Base-by-base conservation (phyloP, 2,329 filamentous ascomycete species). In the Exophiala phaeomuriformis region DNA sequence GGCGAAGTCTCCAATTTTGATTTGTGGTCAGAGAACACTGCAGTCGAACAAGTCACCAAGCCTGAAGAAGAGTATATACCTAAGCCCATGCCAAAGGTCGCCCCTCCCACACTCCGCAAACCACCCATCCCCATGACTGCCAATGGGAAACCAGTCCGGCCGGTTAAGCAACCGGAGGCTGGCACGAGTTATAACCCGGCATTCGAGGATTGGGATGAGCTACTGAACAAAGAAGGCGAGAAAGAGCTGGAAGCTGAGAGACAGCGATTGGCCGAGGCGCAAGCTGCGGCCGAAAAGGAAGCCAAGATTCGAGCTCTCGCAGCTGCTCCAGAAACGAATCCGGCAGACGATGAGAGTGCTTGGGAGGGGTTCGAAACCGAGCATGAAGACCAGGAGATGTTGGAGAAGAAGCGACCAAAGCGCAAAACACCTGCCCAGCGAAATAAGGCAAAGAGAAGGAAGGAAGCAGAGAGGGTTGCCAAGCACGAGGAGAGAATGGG, bases 151-250 rank as follows among this genome's bases (percentile, higher is more conserved):
- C 70, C 79, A 0, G 76, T 95, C 5, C 86, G 88, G 1, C 84
- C 90, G 2, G 86, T 98, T 0, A 77, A 79, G 57, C 86, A 83
- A 65, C 93, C 93, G 1, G 79, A 83, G 4, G 88, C 85, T 10
- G 90, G 88, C 55, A 88, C 85, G 69, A 95, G 88, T 64, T 98
- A 98, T 74, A 98, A 98, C 68, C 93, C 93, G 0, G 75, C 81
- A 4, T 94, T 94, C 63, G 79, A 82, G 59, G 90, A 95, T 59
- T 98, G 94, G 78, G 85, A 90, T 63, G 77, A 81, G 5, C 80
- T 91, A 10, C 74, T 95, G 42, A 77, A 80, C 19, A 76, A 81
- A 40, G 88, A 94, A 69, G 86, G 88, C 43, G 79, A 84, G 52
- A 88, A 87, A 70, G 90, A 86, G 9, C 75, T 96, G 1, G 86